Percentiles rank a stretch among this genome's conserved stretches.
These are phyloP conservation scores for Backusella psychrophila DNA, from an alignment of 192 early-diverging fungal species.

Conservation along the genomic window DNA sequence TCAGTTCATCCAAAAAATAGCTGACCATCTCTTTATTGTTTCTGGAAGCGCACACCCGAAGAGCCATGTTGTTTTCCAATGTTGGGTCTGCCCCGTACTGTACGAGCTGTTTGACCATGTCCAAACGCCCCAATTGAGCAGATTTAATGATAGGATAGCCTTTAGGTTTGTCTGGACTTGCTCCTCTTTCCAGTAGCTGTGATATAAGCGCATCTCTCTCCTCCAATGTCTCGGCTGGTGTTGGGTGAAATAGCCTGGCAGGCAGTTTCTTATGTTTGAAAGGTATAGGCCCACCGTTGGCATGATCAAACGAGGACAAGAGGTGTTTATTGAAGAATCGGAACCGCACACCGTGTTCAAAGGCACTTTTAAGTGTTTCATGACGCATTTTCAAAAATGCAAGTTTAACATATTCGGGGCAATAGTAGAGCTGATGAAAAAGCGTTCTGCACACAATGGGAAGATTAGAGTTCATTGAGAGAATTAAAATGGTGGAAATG, in stretches of 20 bases:
- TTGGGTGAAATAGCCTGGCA: conserved; percentile 19
- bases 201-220: conserved; percentile 16
- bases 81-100: conserved; percentile 26
- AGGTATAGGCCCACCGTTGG: not conserved
- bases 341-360: conserved; percentile 12
- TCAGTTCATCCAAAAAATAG: conserved; percentile 34
- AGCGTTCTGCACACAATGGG: conserved; percentile 16
- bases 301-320: conserved; percentile 11
- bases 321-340: conserved; percentile 26
- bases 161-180: conserved; percentile 30
- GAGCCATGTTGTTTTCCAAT: conserved; percentile 33
- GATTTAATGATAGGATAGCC: conserved; percentile 45
- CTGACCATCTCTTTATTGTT: conserved; percentile 32
- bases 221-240: not conserved
- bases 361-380: not conserved
- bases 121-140: conserved; percentile 27
- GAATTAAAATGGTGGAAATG: conserved; percentile 31
- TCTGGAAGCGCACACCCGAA: conserved; percentile 20
- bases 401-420: conserved; percentile 17
- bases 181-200: conserved; percentile 34
- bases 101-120: conserved; percentile 33
- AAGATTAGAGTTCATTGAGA: conserved; percentile 23
- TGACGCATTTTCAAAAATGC: conserved; percentile 19
- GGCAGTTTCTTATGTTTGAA: conserved; percentile 28
- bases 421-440: conserved; percentile 10